Conservation (phyloP, 2,329 filamentous ascomycete species). For the Talaromyces pinophilus region DNA sequence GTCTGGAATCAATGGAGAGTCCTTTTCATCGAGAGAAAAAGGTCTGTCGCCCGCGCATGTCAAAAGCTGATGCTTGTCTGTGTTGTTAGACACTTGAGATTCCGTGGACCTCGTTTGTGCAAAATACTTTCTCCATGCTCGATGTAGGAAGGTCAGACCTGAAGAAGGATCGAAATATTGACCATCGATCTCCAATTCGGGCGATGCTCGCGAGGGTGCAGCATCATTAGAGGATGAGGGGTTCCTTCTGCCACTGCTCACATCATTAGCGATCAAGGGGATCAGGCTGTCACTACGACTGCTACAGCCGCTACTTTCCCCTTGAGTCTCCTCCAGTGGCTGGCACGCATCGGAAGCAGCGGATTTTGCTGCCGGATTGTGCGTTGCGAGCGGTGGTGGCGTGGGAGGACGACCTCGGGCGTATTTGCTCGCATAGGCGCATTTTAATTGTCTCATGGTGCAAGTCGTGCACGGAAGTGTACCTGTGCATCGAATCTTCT, state of each 20-base stretch:
- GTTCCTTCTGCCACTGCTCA: background rate
- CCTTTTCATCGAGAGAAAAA: background rate
- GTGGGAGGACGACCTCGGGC: conserved; percentile 48
- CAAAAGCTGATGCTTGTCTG: conserved; percentile 36
- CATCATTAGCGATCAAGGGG: background rate
- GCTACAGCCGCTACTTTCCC: conserved; percentile 3
- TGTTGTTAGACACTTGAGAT: conserved; percentile 45
- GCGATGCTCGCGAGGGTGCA: background rate
- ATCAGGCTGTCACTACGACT: too few species aligned
- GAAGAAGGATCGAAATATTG: conserved; percentile 50
- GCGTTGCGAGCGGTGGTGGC: conserved; percentile 32
- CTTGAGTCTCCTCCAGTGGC: conserved; percentile 15
- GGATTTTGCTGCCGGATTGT: background rate
- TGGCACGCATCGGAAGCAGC: conserved; percentile 17
- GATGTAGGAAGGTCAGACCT: conserved; percentile 52
- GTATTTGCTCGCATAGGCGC: conserved; percentile 55
- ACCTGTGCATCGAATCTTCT: conserved; percentile 44
- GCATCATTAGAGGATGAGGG: background rate
- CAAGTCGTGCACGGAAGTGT: conserved; percentile 45
- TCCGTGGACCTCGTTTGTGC: conserved; percentile 24
- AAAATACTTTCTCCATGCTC: conserved; percentile 49
- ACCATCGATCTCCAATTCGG: conserved; percentile 29
- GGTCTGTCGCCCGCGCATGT: conserved; percentile 40
- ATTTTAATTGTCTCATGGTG: conserved; percentile 35
- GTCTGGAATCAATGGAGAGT: background rate